A percentile compares a stretch with the other conserved stretches of the same genome.
Conservation (phyloP, 228 moss, liverwort and hornwort genomes). For the Sphagnum fallax region DNA sequence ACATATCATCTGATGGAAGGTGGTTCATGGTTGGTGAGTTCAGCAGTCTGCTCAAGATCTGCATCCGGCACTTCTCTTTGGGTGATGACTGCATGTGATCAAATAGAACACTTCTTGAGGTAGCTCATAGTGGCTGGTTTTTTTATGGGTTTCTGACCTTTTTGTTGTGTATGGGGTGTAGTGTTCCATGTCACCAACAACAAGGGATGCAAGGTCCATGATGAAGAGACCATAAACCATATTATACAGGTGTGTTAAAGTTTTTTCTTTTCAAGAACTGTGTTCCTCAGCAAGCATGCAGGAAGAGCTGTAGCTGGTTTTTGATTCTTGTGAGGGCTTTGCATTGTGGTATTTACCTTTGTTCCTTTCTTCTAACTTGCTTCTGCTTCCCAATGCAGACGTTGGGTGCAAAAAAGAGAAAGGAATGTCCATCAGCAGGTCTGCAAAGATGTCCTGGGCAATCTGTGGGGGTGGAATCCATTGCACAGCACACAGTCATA, state of each 20-base stretch:
- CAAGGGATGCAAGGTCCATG: neutral
- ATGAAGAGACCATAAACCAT: neutral
- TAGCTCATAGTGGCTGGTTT: neutral
- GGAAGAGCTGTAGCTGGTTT: neutral
- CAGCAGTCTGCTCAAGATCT: too few species aligned
- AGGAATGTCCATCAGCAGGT: conserved; percentile 6
- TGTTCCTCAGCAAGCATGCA: neutral
- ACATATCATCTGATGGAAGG: conserved; percentile 10
- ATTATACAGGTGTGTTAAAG: neutral
- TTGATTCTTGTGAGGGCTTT: too few species aligned
- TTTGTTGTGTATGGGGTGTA: neutral
- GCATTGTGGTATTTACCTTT: too few species aligned
- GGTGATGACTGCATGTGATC: neutral
- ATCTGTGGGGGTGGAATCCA: neutral
- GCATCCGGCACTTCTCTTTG: too few species aligned
- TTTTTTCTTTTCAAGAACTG: too few species aligned
- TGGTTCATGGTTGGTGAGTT: conserved; percentile 15
- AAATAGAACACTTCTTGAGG: neutral
- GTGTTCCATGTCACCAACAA: conserved; percentile 5
- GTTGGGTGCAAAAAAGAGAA: conserved; percentile 26
- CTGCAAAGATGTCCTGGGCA: neutral
- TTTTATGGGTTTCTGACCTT: neutral
- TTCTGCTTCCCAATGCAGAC: conserved; percentile 19
- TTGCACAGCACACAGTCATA: neutral
- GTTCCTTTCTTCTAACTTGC: neutral